Conservation (phyloP, 1,139 yeast species). For the Taiozyma onychis region DNA sequence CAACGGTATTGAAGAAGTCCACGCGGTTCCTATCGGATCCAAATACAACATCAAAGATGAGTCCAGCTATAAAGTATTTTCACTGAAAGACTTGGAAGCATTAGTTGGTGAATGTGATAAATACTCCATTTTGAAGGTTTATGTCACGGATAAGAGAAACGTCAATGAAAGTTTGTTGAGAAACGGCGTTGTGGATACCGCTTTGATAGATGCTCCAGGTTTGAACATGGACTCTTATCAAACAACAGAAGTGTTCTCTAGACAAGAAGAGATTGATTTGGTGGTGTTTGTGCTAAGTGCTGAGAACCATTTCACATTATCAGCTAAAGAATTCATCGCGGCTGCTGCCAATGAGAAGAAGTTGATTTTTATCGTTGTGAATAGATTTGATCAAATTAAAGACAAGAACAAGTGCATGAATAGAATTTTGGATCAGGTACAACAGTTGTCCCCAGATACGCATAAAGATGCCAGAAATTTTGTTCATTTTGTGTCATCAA, state of each 20-base stretch:
- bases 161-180: slow-evolving; percentile 66
- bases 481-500: slow-evolving; percentile 88
- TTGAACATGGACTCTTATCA: slow-evolving; percentile 89
- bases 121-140: slow-evolving; percentile 71
- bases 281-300: slow-evolving; percentile 96
- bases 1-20: slow-evolving; percentile 78
- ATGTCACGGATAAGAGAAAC: slow-evolving; percentile 71
- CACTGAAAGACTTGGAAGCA: slow-evolving; percentile 52
- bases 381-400: slow-evolving; percentile 78
- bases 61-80: slow-evolving; percentile 54
- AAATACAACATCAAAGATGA: slow-evolving; percentile 58
- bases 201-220: slow-evolving; percentile 96
- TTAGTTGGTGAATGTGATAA: slow-evolving; percentile 72
- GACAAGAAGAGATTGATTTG: slow-evolving; percentile 96
- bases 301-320: slow-evolving; percentile 89
- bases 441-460: slow-evolving; percentile 83
- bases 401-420: slow-evolving; percentile 75
- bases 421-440: slow-evolving; percentile 82
- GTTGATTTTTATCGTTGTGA: slow-evolving; percentile 88
- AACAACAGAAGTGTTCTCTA: slow-evolving; percentile 90
- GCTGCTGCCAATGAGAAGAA: slow-evolving; percentile 91
- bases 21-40: slow-evolving; percentile 70
- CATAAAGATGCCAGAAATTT: slow-evolving; percentile 81
- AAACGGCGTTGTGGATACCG: slow-evolving; percentile 90
- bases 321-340: slow-evolving; percentile 90